Conservation (phyloP, 331 rosid species). For the Quercus phellos region DNA sequence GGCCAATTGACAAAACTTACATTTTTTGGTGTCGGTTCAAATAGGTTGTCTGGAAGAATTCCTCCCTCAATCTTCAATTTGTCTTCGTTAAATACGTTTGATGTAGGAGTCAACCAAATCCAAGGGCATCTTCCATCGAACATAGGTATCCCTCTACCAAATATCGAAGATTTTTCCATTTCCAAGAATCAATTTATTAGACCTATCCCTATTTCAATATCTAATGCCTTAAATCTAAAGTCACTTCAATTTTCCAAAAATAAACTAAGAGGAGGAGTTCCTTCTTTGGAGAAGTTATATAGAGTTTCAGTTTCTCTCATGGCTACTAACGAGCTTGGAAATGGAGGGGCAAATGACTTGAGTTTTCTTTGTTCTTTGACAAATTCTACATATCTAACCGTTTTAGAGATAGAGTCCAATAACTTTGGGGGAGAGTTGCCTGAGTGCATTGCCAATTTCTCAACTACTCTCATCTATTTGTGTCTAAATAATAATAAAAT, state of each 20-base stretch:
- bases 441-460: neutral
- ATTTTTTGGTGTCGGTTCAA: too few relatives aligned
- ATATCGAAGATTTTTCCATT: too few relatives aligned
- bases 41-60: too few relatives aligned
- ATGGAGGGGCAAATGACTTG: neutral
- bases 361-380: neutral
- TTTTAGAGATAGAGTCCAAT: neutral
- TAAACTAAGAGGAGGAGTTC: neutral
- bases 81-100: rapidly evolving
- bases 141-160: too few relatives aligned
- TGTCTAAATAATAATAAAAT: too few relatives aligned
- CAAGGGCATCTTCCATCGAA: too few relatives aligned
- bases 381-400: constrained; percentile 2
- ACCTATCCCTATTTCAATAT: constrained; percentile 3
- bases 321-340: rapidly evolving
- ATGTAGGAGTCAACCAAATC: too few relatives aligned
- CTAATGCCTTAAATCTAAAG: neutral
- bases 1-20: too few relatives aligned
- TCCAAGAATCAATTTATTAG: rapidly evolving
- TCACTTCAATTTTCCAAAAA: rapidly evolving
- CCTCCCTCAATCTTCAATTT: too few relatives aligned
- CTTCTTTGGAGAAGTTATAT: neutral
- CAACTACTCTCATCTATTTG: neutral
- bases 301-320: rapidly evolving
- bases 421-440: constrained; percentile 10